Evolutionary conservation across 2,329 filamentous ascomycete species (phyloP).

Genomic region (Raffaelea ambrosiae): DNA sequence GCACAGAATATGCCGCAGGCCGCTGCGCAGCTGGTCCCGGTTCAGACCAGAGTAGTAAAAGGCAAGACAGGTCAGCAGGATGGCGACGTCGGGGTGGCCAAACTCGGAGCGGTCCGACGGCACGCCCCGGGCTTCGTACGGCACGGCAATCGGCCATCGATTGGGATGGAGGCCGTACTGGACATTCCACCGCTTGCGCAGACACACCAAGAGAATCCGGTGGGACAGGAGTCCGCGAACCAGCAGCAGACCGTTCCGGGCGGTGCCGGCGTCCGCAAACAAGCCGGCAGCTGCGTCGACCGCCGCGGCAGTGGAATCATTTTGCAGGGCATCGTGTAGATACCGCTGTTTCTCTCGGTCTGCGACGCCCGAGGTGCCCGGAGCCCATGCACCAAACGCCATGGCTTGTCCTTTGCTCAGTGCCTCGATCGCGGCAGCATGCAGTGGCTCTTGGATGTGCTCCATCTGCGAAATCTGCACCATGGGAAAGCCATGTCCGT

Average conservation of each 20-base stretch:
- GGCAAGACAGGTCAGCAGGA: constrained; percentile 54
- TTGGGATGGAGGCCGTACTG: constrained; percentile 49
- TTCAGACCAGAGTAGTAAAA: constrained; percentile 58
- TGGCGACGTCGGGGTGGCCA: constrained; percentile 58
- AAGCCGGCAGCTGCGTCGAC: neutral
- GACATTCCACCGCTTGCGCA: constrained; percentile 60
- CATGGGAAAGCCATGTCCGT: constrained; percentile 38
- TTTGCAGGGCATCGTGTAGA: neutral
- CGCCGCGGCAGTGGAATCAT: neutral
- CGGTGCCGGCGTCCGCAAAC: constrained; percentile 1
- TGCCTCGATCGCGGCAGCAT: neutral
- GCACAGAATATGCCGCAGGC: constrained; percentile 40
- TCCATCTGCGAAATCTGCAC: constrained; percentile 44
- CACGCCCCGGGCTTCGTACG: constrained; percentile 56
- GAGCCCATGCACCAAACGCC: neutral
- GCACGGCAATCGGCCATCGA: constrained; percentile 55
- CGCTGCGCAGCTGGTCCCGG: constrained; percentile 36
- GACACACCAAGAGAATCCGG: constrained; percentile 47
- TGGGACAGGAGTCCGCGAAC: constrained; percentile 56
- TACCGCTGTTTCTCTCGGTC: neutral
- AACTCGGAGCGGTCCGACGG: constrained; percentile 57
- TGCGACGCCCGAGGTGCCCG: neutral
- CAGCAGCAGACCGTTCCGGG: constrained; percentile 32
- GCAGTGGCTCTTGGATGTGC: neutral
- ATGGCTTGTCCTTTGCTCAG: neutral